Conservation (phyloP, 805 yeast genomes). For the Starmerella apis region DNA sequence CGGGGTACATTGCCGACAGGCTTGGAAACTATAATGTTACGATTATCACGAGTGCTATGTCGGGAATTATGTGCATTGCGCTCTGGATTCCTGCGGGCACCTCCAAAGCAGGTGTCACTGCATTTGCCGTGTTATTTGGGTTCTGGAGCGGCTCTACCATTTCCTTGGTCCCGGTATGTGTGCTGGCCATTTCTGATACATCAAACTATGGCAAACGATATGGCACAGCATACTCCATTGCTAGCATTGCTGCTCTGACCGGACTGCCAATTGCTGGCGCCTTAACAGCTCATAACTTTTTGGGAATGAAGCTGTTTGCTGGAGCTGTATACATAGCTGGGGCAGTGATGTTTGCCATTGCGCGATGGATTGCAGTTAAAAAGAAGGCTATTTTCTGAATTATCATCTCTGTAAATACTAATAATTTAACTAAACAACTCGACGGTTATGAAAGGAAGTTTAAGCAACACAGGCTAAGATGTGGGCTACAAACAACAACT, state of each 20-base stretch:
- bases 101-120: conserved; percentile 41
- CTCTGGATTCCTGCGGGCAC: conserved; percentile 55
- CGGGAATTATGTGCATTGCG: conserved; percentile 36
- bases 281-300: conserved; percentile 25
- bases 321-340: conserved; percentile 29
- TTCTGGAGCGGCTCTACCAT: conserved; percentile 35
- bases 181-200: conserved; percentile 50
- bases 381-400: conserved; percentile 15
- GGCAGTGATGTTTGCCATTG: conserved; percentile 22
- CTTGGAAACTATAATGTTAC: conserved; percentile 51
- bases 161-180: conserved; percentile 58
- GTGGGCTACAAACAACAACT: too few species aligned
- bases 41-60: conserved; percentile 38
- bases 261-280: conserved; percentile 36
- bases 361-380: conserved; percentile 29
- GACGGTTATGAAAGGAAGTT: too few species aligned
- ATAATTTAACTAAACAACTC: too few species aligned
- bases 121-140: conserved; percentile 38
- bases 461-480: too few species aligned
- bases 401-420: neutral
- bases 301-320: conserved; percentile 31
- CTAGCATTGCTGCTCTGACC: conserved; percentile 32
- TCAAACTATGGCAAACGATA: conserved; percentile 58
- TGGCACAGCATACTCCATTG: conserved; percentile 51
- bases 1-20: conserved; percentile 47